phyloP scores from a whole-genome alignment of 768 basidiomycete species.

The Mrakia hoshinonis region DNA sequence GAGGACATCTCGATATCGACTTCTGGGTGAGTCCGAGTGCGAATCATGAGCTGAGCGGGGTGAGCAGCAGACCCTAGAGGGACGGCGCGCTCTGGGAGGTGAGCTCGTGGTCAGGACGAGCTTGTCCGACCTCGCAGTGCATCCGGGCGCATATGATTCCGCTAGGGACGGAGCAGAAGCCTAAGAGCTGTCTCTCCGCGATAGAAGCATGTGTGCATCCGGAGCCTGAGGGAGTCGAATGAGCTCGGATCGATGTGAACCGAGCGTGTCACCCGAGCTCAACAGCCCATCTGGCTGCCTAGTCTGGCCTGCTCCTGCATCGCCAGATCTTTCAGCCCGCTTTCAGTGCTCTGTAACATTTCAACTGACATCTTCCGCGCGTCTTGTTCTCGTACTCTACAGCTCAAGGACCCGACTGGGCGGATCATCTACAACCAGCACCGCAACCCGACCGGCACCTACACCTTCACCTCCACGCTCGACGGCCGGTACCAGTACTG shows the following conservation, averaged over 20 bases:
- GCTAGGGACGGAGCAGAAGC: no score
- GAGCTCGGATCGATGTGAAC: no score
- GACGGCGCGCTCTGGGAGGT: background rate
- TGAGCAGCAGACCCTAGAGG: background rate
- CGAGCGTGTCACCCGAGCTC: no score
- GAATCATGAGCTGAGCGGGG: background rate
- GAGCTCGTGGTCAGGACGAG: no score
- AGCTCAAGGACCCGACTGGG: slow-evolving; percentile 74
- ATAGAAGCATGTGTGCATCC: no score
- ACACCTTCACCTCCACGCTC: slow-evolving; percentile 73
- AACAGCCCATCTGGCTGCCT: background rate
- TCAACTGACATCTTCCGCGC: background rate
- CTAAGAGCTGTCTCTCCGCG: no score
- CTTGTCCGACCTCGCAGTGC: no score
- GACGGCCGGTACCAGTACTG: slow-evolving; percentile 91
- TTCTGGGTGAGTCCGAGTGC: slow-evolving; percentile 61
- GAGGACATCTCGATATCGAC: slow-evolving; percentile 93
- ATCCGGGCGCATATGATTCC: no score
- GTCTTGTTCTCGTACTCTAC: background rate
- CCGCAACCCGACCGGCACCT: slow-evolving; percentile 78
- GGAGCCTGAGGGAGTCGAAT: background rate
- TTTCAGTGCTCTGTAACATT: no score
- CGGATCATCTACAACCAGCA: slow-evolving; percentile 65
- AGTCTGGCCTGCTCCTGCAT: no score
- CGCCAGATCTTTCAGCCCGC: no score